Percentiles rank a stretch among this genome's conserved stretches.
phyloP scores from a whole-genome alignment of 2,329 filamentous ascomycete genomes.

The Pseudohalonectria lignicola region DNA sequence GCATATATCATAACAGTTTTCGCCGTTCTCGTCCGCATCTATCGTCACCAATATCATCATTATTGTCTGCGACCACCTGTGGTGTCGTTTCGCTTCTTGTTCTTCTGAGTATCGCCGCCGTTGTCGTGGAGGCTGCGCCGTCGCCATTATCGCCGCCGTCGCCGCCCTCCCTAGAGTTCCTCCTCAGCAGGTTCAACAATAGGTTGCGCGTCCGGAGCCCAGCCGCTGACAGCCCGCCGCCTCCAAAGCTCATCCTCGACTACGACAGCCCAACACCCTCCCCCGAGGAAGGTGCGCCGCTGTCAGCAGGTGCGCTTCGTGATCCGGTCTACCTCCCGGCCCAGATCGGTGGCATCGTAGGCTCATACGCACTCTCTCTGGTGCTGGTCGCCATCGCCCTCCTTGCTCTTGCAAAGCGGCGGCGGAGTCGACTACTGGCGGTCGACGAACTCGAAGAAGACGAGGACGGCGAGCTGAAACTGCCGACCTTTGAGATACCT shows the following conservation, averaged over 20 bases:
- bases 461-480: slow-evolving; percentile 7
- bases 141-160: slow-evolving; percentile 12
- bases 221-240: too few species aligned
- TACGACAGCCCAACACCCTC: slow-evolving; percentile 34
- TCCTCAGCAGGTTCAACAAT: too few species aligned
- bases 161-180: too few species aligned
- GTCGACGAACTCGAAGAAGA: slow-evolving; percentile 38
- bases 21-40: slow-evolving; percentile 6
- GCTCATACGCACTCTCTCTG: slow-evolving; percentile 69
- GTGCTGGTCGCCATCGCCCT: slow-evolving; percentile 60
- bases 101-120: slow-evolving; percentile 13
- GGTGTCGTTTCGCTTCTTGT: slow-evolving; percentile 12
- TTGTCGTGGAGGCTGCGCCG: slow-evolving; percentile 15
- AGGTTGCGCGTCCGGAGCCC: too few species aligned
- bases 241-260: slow-evolving; percentile 34
- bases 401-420: slow-evolving; percentile 45
- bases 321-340: slow-evolving; percentile 60
- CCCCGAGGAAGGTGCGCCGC: slow-evolving; percentile 47
- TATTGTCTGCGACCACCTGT: slow-evolving; percentile 7
- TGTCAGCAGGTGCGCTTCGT: slow-evolving; percentile 46
- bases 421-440: slow-evolving; percentile 38
- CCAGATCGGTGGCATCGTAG: slow-evolving; percentile 75
- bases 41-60: too few species aligned
- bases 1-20: slow-evolving; percentile 13
- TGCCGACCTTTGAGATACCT: slow-evolving; percentile 5